Percentiles rank a stretch among this genome's conserved stretches.
These are phyloP conservation scores for Rhodomyrtus psidioides DNA, from an alignment of 441 rosid genomes.

Conservation along the genomic window DNA sequence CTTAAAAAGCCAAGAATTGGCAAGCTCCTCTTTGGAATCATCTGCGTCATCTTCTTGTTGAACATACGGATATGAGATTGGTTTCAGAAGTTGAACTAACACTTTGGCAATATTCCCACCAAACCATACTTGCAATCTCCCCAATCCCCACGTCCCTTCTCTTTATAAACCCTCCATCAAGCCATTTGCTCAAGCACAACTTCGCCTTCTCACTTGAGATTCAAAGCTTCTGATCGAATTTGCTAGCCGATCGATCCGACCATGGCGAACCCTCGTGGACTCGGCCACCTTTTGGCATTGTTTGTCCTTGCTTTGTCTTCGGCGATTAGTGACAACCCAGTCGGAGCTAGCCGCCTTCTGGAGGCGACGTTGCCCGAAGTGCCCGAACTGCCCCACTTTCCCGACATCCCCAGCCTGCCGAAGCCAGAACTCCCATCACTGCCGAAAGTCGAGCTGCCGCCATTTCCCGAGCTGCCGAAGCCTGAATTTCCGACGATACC, in stretches of 20 bases:
- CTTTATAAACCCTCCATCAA: neutral
- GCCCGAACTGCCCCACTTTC: neutral
- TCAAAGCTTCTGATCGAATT: neutral
- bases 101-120: neutral
- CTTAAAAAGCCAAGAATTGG: neutral
- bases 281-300: neutral
- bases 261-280: neutral
- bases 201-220: neutral
- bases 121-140: no score
- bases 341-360: neutral
- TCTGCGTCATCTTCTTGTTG: neutral
- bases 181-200: neutral
- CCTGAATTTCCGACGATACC: neutral
- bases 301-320: neutral
- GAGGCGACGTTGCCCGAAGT: neutral
- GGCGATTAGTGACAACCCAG: neutral
- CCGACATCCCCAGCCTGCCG: neutral
- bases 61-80: neutral
- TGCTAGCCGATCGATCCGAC: neutral
- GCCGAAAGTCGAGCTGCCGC: neutral
- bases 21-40: neutral
- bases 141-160: neutral
- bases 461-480: neutral
- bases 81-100: neutral
- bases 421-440: neutral